Conservation (phyloP, 257 asterid species). For the Lycium ferocissimum region DNA sequence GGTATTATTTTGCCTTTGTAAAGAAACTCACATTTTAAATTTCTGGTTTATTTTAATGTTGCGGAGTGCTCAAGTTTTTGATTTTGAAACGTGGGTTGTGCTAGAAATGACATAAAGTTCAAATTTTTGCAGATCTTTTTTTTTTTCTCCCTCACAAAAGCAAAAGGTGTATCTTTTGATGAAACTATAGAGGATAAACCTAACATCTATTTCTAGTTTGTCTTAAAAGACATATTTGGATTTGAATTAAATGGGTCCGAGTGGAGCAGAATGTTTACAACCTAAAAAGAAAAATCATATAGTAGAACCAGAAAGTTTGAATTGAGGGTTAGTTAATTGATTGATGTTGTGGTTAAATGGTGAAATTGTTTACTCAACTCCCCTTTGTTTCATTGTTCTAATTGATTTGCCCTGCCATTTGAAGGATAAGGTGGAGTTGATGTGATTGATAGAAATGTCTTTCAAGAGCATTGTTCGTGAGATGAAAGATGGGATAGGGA, state of each 20-base stretch:
- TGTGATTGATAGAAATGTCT: slow-evolving; percentile 57
- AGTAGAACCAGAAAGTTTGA: background rate
- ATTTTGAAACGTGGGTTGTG: slow-evolving; percentile 11
- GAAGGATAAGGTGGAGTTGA: slow-evolving; percentile 38
- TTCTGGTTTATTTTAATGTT: no score
- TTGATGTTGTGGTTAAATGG: background rate
- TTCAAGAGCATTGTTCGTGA: slow-evolving; percentile 84
- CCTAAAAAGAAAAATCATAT: background rate
- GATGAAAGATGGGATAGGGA: slow-evolving; percentile 86
- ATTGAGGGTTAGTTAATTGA: background rate
- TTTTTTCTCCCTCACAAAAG: background rate
- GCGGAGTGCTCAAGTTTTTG: slow-evolving; percentile 1
- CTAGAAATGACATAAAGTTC: slow-evolving; percentile 19
- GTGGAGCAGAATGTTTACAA: background rate
- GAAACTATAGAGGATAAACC: background rate
- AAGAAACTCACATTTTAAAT: background rate
- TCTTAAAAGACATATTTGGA: background rate
- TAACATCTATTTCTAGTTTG: background rate
- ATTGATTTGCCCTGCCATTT: background rate
- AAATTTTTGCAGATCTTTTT: background rate
- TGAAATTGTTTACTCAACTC: background rate
- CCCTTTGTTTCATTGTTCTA: background rate
- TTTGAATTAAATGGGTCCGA: background rate
- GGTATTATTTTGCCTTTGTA: background rate
- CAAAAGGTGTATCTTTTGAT: background rate